phyloP scores from a whole-genome alignment of 2,329 filamentous ascomycete species.

The Magnaporthiopsis rhizophila region DNA sequence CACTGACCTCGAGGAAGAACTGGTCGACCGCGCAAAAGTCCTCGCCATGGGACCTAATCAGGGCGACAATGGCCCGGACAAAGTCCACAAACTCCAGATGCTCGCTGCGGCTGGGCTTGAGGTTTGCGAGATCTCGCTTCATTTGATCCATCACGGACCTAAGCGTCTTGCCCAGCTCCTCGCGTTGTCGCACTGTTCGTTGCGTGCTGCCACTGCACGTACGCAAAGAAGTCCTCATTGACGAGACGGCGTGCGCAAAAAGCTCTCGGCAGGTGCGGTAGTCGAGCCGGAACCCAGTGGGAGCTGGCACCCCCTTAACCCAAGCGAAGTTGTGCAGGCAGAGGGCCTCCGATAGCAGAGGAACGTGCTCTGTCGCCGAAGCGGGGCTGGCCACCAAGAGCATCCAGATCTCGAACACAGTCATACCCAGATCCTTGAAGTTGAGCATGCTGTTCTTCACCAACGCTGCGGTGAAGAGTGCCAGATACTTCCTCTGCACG shows the following conservation, averaged over 20 bases:
- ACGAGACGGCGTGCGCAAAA: conserved; percentile 40
- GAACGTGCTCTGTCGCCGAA: conserved; percentile 37
- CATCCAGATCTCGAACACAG: conserved; percentile 44
- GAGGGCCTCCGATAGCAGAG: conserved; percentile 39
- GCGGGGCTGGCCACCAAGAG: conserved; percentile 42
- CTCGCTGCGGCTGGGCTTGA: conserved; percentile 25
- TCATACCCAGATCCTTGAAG: conserved; percentile 37
- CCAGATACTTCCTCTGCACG: conserved; percentile 34
- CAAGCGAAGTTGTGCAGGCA: conserved; percentile 27
- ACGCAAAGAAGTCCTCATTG: conserved; percentile 42
- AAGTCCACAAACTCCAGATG: conserved; percentile 43
- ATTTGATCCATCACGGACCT: conserved; percentile 45
- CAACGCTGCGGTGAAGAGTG: conserved; percentile 44
- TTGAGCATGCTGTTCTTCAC: conserved; percentile 38
- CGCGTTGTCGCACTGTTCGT: conserved; percentile 6
- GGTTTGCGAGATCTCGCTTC: conserved; percentile 36
- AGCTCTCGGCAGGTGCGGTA: conserved; percentile 41
- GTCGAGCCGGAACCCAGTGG: conserved; percentile 26
- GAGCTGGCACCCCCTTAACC: not conserved
- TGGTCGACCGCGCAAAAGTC: conserved; percentile 46
- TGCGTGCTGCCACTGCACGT: conserved; percentile 26
- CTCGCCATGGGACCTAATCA: conserved; percentile 45
- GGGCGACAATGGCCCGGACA: conserved; percentile 40
- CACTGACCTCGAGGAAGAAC: conserved; percentile 49
- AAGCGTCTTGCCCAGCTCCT: conserved; percentile 35